These are phyloP conservation scores for Cyberlindnera euphorbiae DNA, from an alignment of 805 yeast species.

Conservation along the genomic window DNA sequence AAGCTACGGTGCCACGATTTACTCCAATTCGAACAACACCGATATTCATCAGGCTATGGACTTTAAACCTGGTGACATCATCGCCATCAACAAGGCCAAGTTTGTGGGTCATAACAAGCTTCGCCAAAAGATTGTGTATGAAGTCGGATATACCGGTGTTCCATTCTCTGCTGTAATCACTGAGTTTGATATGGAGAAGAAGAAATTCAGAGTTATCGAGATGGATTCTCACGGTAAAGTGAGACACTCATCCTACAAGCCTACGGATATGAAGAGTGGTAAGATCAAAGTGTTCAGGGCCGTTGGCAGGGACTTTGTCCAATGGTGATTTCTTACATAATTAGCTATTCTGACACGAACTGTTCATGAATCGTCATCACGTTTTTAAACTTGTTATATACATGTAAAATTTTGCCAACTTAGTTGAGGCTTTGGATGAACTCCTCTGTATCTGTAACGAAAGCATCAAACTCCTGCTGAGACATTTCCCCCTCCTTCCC, in stretches of 20 bases:
- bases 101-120: slow-evolving; percentile 62
- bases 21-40: slow-evolving; percentile 46
- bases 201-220: slow-evolving; percentile 65
- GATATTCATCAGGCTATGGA: slow-evolving; percentile 52
- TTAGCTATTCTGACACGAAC: too few relatives aligned
- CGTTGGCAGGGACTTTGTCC: slow-evolving; percentile 66
- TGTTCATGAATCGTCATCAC: too few relatives aligned
- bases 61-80: slow-evolving; percentile 78
- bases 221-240: slow-evolving; percentile 46
- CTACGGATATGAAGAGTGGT: slow-evolving; percentile 75
- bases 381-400: too few relatives aligned
- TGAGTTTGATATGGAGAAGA: slow-evolving; percentile 71
- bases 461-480: slow-evolving; percentile 14
- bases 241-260: slow-evolving; percentile 55
- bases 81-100: slow-evolving; percentile 69
- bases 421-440: slow-evolving; percentile 14
- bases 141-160: slow-evolving; percentile 51
- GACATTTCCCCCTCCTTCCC: slow-evolving; percentile 26
- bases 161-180: slow-evolving; percentile 58
- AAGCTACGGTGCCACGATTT: slow-evolving; percentile 71
- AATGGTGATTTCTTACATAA: slow-evolving; percentile 61
- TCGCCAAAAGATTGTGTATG: slow-evolving; percentile 50
- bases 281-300: slow-evolving; percentile 74
- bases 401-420: not conserved
- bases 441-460: slow-evolving; percentile 16